Base-by-base conservation (phyloP, 306 rosid genomes). In the Ormosia semicastrata region DNA sequence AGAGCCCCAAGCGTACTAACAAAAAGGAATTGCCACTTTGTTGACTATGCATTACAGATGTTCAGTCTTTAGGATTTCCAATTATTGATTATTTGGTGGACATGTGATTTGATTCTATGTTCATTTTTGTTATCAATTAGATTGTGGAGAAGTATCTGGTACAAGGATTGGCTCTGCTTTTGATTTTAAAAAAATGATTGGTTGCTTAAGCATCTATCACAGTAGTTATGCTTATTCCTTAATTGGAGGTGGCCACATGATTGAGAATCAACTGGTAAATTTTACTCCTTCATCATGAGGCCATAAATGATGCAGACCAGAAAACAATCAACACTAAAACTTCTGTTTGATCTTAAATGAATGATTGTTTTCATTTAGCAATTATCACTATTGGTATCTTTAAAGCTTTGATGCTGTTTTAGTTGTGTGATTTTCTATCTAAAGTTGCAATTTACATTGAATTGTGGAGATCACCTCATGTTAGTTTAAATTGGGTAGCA, bases 11-110 rank as follows among this genome's bases (percentile, higher is more conserved):
- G 41, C n/a, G 1, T 76, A 50, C 37, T 36, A 41, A 11, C 33
- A 6, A 64, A 66, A 82, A 34, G 75, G 64, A 80, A 17, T 66
- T 79, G 11, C 49, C 24, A 44, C 17, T 54, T 67, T 76, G 17
- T 41, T 85, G 56, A n/a, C 58, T 43, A 24, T 69, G 12, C 13
- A 6, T 57, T 52, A 12, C 9, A 4, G 53, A 36, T 50, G 40
- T 50, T 53, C 67, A 15, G 33, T 14, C 58, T 41, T 18, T 57
- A 12, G 44, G 34, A 52, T 77, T 81, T 77, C 72, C 39, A 46
- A 39, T 8, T 49, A 64, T 39, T 71, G 46, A 7, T 70, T 13
- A 59, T 66, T 37, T 44, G 43, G 44, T 50, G 32, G 46, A n/a
- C 36, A 10, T 46, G 10, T 37, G 72, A 77, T 70, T 40, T 82